These are phyloP conservation scores for Inosperma sp. DNA, from an alignment of 768 basidiomycete genomes.

Conservation along the genomic window DNA sequence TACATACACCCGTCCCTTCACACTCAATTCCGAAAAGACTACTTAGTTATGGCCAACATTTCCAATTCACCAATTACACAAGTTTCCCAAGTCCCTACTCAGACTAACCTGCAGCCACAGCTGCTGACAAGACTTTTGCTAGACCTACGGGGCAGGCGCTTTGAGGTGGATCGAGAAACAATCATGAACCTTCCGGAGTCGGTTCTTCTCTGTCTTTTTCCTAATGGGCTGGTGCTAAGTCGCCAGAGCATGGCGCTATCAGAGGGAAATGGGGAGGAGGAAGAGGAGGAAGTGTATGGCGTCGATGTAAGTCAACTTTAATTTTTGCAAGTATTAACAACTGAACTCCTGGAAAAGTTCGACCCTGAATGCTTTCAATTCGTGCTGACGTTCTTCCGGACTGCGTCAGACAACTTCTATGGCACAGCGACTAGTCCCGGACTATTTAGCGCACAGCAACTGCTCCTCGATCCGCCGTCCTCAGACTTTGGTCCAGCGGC, in stretches of 20 bases:
- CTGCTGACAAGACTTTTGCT: constrained; percentile 84
- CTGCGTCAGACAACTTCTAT: constrained; percentile 87
- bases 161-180: constrained; percentile 94
- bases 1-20: constrained; percentile 8
- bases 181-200: constrained; percentile 99
- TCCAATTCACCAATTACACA: constrained; percentile 54
- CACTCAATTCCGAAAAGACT: constrained; percentile 4
- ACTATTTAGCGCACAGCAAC: constrained; percentile 72
- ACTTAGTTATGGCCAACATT: constrained; percentile 34
- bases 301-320: constrained; percentile 75
- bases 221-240: constrained; percentile 92
- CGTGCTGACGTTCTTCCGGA: constrained; percentile 88
- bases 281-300: constrained; percentile 90
- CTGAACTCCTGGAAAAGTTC: constrained; percentile 51
- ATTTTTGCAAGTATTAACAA: not conserved
- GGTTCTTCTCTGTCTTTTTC: constrained; percentile 92
- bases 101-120: constrained; percentile 77
- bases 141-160: constrained; percentile 86
- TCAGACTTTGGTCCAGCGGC: constrained; percentile 59
- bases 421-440: constrained; percentile 72
- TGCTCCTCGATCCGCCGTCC: constrained; percentile 63
- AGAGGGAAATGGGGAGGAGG: constrained; percentile 60
- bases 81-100: constrained; percentile 60
- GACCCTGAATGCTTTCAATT: constrained; percentile 96
- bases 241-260: constrained; percentile 74